Base-by-base conservation (phyloP, 148 eudicot genomes). In the Agrostemma githago region DNA sequence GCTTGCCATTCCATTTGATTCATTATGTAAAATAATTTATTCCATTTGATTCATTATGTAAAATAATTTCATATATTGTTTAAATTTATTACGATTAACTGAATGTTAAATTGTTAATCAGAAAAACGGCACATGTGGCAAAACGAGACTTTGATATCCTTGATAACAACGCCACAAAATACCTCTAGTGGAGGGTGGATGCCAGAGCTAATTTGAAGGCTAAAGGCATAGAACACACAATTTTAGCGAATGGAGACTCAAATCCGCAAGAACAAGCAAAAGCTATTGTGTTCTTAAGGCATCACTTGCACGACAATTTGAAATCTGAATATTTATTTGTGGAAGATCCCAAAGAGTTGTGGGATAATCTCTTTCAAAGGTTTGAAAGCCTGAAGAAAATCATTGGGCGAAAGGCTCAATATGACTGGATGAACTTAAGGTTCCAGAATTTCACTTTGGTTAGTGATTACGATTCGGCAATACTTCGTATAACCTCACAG, bases 361-460 rank as follows among this genome's bases (percentile, higher is more conserved):
- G n/a, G n/a, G n/a, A n/a, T n/a, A n/a, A n/a, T n/a, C n/a, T n/a
- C n/a, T n/a, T n/a, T n/a, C n/a, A n/a, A n/a, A n/a, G n/a, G n/a
- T n/a, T n/a, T n/a, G n/a, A n/a, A n/a, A n/a, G n/a, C n/a, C n/a
- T n/a, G n/a, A n/a, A n/a, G n/a, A n/a, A n/a, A n/a, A n/a, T n/a
- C n/a, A n/a, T n/a, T n/a, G n/a, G n/a, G n/a, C n/a, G n/a, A n/a
- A n/a, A n/a, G n/a, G n/a, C n/a, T n/a, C n/a, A n/a, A n/a, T n/a
- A n/a, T n/a, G 75, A 59, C 8, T 57, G 63, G 75, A 17, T 11
- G 7, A 71, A 12, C n/a, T 4, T 72, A 10, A 17, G n/a, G 5
- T 43, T 59, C 26, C 54, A 72, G 12, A 66, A 72, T 58, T 59
- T 72, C 56, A 72, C 40, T 6, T 60, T 56, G 8, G 63, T 72